Conservation (phyloP, 176 grass and related monocot genomes). For the Tuctoria greenei region DNA sequence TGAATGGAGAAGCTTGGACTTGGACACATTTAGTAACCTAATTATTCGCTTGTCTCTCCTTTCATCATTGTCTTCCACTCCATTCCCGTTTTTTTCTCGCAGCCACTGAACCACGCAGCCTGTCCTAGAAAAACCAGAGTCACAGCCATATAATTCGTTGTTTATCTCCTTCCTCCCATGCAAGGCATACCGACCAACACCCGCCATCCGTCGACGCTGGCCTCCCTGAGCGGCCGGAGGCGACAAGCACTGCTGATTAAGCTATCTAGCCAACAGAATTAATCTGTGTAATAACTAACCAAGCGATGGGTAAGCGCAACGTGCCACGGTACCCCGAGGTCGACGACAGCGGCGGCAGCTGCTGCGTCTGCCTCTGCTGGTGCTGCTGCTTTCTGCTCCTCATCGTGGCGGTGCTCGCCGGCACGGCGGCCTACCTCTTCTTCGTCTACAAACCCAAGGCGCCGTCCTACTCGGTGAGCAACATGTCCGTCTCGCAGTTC, state of each 20-base stretch:
- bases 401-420: conserved; percentile 36
- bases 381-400: conserved; percentile 73
- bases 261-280: not conserved
- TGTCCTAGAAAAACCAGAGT: not conserved
- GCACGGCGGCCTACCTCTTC: conserved; percentile 32
- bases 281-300: not conserved
- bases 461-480: conserved; percentile 71
- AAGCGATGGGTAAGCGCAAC: conserved; percentile 49
- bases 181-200: conserved; percentile 11
- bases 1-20: too few relatives aligned
- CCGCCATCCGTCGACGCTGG: conserved; percentile 27
- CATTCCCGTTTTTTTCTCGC: conserved; percentile 26
- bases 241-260: not conserved
- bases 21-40: too few relatives aligned
- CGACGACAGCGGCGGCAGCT: conserved; percentile 27
- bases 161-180: not conserved
- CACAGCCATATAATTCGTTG: not conserved
- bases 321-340: conserved; percentile 53
- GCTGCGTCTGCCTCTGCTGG: conserved; percentile 56
- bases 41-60: not conserved
- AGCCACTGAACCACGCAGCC: not conserved
- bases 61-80: not conserved
- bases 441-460: conserved; percentile 54
- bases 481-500: conserved; percentile 67
- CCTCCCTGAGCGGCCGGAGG: conserved; percentile 34